A percentile compares a stretch with the other conserved stretches of the same genome.
phyloP scores from a whole-genome alignment of 257 asterid genomes.

The Solanum raphanifolium region DNA sequence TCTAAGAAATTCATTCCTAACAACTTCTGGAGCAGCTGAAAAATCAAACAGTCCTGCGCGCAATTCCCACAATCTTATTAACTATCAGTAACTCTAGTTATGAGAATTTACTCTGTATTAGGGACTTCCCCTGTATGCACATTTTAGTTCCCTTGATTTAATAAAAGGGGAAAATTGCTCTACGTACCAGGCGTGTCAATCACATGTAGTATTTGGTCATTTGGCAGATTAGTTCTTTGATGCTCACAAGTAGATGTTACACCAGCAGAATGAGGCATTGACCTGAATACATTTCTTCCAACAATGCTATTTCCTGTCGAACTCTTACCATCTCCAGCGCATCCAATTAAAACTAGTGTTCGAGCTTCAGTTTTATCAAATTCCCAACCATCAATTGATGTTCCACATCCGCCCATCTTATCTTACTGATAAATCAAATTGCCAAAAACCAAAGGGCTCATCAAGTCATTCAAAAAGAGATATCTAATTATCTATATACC shows the following conservation, averaged over 20 bases:
- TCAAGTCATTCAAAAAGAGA: not conserved
- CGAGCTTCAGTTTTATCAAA: not conserved
- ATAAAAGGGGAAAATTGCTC: not conserved
- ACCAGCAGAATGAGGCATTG: not conserved
- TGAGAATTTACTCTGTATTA: too few species aligned
- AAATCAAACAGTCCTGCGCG: conserved; percentile 47
- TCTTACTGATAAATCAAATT: not conserved
- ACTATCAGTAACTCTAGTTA: too few species aligned
- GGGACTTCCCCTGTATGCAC: not conserved
- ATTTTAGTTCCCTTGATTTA: too few species aligned
- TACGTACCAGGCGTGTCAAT: not conserved
- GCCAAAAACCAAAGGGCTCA: not conserved
- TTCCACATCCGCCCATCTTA: not conserved
- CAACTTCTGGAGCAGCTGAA: conserved; percentile 20
- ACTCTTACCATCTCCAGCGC: not conserved
- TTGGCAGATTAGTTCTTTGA: not conserved
- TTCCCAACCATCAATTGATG: not conserved
- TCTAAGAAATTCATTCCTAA: conserved; percentile 47
- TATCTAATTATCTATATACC: too few species aligned
- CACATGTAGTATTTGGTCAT: not conserved
- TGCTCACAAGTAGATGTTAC: not conserved
- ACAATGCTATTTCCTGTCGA: not conserved
- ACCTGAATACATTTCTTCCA: not conserved
- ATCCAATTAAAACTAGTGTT: not conserved
- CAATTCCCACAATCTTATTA: not conserved